These are phyloP conservation scores for Pseudocercospora vitis DNA, from an alignment of 2,329 filamentous ascomycete species.

Conservation along the genomic window DNA sequence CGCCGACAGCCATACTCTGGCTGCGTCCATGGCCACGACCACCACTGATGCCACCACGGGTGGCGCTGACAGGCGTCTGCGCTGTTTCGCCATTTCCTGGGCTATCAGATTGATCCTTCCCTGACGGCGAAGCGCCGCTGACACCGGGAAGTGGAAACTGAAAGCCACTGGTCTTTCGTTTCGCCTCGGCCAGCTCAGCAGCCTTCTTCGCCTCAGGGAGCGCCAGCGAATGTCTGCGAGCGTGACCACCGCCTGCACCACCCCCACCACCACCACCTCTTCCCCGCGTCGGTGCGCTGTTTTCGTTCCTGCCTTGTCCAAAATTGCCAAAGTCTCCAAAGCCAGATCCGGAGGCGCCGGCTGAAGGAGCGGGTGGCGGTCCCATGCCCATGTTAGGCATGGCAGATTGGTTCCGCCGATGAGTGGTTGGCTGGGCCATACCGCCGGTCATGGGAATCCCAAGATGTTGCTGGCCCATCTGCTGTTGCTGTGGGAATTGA, in stretches of 20 bases:
- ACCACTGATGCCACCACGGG: conserved; percentile 41
- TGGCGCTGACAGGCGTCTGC: conserved; percentile 28
- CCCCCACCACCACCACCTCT: conserved; percentile 68
- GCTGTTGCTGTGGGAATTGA: conserved; percentile 78
- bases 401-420: conserved; percentile 97
- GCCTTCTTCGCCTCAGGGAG: conserved; percentile 97
- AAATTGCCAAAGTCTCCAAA: conserved; percentile 74
- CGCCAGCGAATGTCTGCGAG: conserved; percentile 90
- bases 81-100: conserved; percentile 48
- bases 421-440: conserved; percentile 75
- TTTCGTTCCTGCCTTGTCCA: conserved; percentile 58
- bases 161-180: conserved; percentile 88
- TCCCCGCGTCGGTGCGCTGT: conserved; percentile 64
- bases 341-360: conserved; percentile 71
- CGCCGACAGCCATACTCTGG: conserved; percentile 83
- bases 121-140: conserved; percentile 51
- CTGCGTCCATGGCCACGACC: conserved; percentile 62
- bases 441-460: conserved; percentile 69
- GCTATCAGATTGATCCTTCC: conserved; percentile 56
- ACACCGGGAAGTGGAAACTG: conserved; percentile 82
- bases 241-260: conserved; percentile 72
- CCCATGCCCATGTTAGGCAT: conserved; percentile 90
- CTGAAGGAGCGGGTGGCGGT: conserved; percentile 75
- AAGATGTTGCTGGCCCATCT: conserved; percentile 56
- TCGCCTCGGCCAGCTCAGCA: conserved; percentile 93